Evolutionary conservation across 768 basidiomycete genomes (phyloP), one percentile per base, ranked within the genome.

Genomic region (Trametes coccinea): DNA sequence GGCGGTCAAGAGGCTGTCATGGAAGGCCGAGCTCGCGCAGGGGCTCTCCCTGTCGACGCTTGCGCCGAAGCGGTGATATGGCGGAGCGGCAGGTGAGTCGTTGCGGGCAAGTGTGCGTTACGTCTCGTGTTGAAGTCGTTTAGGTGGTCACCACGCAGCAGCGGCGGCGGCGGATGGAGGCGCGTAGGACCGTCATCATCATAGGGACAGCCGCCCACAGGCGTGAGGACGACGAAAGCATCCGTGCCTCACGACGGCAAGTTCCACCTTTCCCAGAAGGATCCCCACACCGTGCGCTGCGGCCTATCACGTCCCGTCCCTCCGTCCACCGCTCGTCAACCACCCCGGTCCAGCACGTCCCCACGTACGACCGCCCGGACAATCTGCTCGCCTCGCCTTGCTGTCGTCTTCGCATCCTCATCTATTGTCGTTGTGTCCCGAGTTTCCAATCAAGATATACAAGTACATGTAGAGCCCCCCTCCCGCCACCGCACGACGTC

Each of bases 21-120:
- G 92, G 92, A 94, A 94, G 72, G 76, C 82, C n/a, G 92, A 94
- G 77, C 82, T 94, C 46, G 84, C 85, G 7, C 88, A 90, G 72
- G 92, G 86, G 53, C 80, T 93, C 54, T 79, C 80, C 67, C 79
- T 88, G 33, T 92, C 86, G 33, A 85, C 90, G 10, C 74, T 92
- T 61, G 89, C 89, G 41, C 80, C 86, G 41, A 69, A 73, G 64
- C 81, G 85, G 73, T 85, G 63, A 69, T 53, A 6, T 5, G 41
- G 41, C 30, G 27, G 45, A 46, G 34, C 11, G 34, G 41, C 52
- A 63, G 62, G 62, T 64, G 46, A 43, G 62, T 64, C 34, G 13
- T n/a, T 27, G 22, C 37, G 17, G 1, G 9, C 30, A 11, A 27
- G 8, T 34, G 40, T 3, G 14, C 22, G 16, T 34, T n/a, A 46